These are phyloP conservation scores for Herpetomonas tarakana DNA, from an alignment of 208 protist species.

Conservation along the genomic window DNA sequence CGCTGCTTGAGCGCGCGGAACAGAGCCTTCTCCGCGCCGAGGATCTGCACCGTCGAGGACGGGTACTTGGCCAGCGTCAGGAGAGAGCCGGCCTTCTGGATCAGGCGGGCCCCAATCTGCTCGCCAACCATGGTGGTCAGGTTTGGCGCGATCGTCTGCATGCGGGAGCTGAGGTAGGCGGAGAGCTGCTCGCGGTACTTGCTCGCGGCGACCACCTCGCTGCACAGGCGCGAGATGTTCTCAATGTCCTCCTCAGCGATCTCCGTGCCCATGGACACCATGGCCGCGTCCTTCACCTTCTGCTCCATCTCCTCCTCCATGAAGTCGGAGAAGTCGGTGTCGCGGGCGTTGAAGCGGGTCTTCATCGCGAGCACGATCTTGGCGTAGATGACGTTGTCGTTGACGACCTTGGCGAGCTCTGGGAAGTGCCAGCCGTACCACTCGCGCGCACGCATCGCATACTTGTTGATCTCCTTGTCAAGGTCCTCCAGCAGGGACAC, in stretches of 20 bases:
- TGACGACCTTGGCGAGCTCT: conserved; percentile 97
- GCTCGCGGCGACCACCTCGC: conserved; percentile 88
- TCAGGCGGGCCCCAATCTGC: conserved; percentile 97
- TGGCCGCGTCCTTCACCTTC: conserved; percentile 94
- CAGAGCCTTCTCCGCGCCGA: conserved; percentile 99
- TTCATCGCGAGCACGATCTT: conserved; percentile 92
- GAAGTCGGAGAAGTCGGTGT: conserved; percentile 94
- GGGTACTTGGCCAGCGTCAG: conserved; percentile 98
- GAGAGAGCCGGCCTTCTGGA: conserved; percentile 98
- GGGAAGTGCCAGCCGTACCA: conserved; percentile 99
- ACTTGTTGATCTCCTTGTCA: conserved; percentile 99
- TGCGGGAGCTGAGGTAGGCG: conserved; percentile 98
- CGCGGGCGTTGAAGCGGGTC: conserved; percentile 88
- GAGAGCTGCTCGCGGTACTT: conserved; percentile 95
- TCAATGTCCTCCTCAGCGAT: conserved; percentile 95
- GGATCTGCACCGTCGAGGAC: conserved; percentile 99
- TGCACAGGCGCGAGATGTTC: conserved; percentile 93
- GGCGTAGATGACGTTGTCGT: conserved; percentile 97
- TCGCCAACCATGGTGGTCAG: conserved; percentile 98
- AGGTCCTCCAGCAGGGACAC: conserved; percentile 98
- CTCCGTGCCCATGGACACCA: conserved; percentile 99
- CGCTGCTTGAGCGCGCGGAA: conserved; percentile 98
- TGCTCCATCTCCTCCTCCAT: conserved; percentile 95
- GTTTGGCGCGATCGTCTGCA: conserved; percentile 98
- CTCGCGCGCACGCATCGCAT: conserved; percentile 98